Evolutionary conservation across 2,329 filamentous ascomycete species (phyloP).

Genomic region (Chrysoporthe cubensis): DNA sequence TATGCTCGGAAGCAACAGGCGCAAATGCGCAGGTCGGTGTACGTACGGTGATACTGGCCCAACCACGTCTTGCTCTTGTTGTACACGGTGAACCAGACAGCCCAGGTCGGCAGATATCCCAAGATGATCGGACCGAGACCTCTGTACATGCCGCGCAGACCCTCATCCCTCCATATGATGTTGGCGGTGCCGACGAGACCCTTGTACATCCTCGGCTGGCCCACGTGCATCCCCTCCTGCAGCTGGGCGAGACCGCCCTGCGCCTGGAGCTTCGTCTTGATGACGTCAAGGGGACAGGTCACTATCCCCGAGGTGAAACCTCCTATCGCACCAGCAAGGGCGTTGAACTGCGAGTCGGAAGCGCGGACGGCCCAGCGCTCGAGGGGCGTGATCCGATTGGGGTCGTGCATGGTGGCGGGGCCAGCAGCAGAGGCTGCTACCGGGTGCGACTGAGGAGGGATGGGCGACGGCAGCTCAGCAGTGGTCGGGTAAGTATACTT

Average conservation of each 20-base stretch:
- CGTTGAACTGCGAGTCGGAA: slow-evolving; percentile 73
- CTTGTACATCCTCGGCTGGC: slow-evolving; percentile 70
- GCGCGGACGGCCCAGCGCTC: slow-evolving; percentile 61
- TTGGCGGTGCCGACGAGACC: slow-evolving; percentile 85
- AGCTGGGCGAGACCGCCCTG: slow-evolving; percentile 77
- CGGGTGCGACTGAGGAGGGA: slow-evolving; percentile 14
- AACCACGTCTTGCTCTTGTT: slow-evolving; percentile 82
- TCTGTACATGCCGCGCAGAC: slow-evolving; percentile 87
- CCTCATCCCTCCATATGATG: slow-evolving; percentile 87
- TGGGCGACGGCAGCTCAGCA: slow-evolving; percentile 17
- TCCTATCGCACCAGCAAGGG: slow-evolving; percentile 83
- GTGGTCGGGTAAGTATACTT: slow-evolving; percentile 21
- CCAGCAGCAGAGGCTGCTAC: slow-evolving; percentile 24
- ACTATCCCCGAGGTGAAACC: slow-evolving; percentile 93
- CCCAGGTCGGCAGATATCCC: slow-evolving; percentile 97
- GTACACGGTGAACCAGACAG: slow-evolving; percentile 96
- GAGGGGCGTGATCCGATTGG: slow-evolving; percentile 45
- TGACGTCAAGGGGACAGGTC: slow-evolving; percentile 96
- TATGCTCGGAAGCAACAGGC: slow-evolving; percentile 1
- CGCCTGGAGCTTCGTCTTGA: slow-evolving; percentile 97
- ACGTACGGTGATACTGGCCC: slow-evolving; percentile 66
- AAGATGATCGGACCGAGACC: slow-evolving; percentile 92
- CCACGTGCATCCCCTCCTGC: slow-evolving; percentile 53
- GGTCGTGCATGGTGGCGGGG: slow-evolving; percentile 34
- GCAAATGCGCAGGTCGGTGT: not conserved